Base-by-base conservation (phyloP, 2,329 filamentous ascomycete genomes). In the Alternaria conjuncta region DNA sequence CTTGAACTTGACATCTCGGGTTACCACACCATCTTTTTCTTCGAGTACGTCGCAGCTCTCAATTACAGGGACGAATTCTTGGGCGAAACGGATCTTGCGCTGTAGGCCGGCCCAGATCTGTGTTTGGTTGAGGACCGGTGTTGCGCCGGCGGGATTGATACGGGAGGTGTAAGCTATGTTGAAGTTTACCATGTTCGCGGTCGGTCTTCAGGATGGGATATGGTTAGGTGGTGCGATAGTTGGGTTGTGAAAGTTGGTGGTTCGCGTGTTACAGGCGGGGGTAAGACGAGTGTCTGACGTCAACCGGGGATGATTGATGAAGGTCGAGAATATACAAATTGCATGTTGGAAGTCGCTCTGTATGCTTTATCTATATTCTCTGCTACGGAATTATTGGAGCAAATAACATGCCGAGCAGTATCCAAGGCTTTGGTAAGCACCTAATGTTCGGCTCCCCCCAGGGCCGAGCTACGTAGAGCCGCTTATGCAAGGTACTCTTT, bases 11-110 rank as follows among this genome's bases (percentile, higher is more conserved):
- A 82, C 82, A 5, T 77, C 70, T 6, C 83, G 66, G 51, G 71
- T 73, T 10, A 82, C 74, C 2, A 74, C 70, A 5, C 45, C 61
- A 47, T 77, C 78, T 9, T 78, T 74, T 32, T 84, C 83, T 15
- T 74, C 67, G 0, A 84, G 47, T 0, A 85, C 81, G 25, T 78
- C 72, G 65, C 80, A 83, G n/a, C 62, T 69, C 11, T 69, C 68
- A 60, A 85, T 85, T 3, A 81, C 76, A 0, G 81, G 78, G 0
- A 85, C 81, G 64, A 84, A 85, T 58, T 83, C 81, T 45, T 84
- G 75, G 6, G 82, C 81, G 60, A 78, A 75, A 5, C 81, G 80
- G 65, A 84, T 81, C 71, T 85, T 85, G 63, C 79, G 76, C 62
- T 83, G 79, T 12, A 85, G 78, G 13, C 82, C 83, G 6, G 75